phyloP scores from a whole-genome alignment of 129 eudicot species.

The Oenanthe sinensis region DNA sequence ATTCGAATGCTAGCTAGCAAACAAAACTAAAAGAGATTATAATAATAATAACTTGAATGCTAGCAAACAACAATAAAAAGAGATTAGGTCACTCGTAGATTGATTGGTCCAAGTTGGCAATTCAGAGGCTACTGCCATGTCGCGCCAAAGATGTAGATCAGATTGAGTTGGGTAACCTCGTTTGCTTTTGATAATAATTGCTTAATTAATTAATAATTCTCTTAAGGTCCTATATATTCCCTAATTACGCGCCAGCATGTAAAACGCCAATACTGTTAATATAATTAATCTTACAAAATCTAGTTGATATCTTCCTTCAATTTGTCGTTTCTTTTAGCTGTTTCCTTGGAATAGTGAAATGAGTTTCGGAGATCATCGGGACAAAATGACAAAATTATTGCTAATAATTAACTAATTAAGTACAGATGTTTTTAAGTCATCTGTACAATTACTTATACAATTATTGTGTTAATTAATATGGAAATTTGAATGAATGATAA shows the following conservation, averaged over 20 bases:
- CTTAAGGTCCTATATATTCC: background rate
- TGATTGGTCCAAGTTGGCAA: conserved; percentile 5
- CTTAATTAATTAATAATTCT: background rate
- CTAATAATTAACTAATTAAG: background rate
- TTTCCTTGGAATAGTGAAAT: background rate
- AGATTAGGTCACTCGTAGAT: conserved; percentile 4
- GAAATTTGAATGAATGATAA: too few relatives aligned
- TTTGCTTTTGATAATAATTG: background rate
- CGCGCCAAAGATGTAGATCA: conserved; percentile 8
- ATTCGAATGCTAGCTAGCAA: background rate
- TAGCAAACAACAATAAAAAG: background rate
- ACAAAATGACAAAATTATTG: background rate
- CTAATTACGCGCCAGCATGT: conserved; percentile 2
- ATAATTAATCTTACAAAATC: background rate
- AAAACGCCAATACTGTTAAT: background rate
- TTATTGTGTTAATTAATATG: too few relatives aligned
- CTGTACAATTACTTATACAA: background rate
- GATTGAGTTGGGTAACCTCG: conserved; percentile 12
- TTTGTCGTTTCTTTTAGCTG: conserved; percentile 4
- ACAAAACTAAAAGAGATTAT: too few relatives aligned
- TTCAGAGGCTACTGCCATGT: background rate
- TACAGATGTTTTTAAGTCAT: background rate
- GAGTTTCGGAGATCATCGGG: background rate
- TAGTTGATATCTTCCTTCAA: background rate
- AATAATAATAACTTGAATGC: too few relatives aligned